Conservation (phyloP, 116 monocot genomes). For the Thalassia testudinum region DNA sequence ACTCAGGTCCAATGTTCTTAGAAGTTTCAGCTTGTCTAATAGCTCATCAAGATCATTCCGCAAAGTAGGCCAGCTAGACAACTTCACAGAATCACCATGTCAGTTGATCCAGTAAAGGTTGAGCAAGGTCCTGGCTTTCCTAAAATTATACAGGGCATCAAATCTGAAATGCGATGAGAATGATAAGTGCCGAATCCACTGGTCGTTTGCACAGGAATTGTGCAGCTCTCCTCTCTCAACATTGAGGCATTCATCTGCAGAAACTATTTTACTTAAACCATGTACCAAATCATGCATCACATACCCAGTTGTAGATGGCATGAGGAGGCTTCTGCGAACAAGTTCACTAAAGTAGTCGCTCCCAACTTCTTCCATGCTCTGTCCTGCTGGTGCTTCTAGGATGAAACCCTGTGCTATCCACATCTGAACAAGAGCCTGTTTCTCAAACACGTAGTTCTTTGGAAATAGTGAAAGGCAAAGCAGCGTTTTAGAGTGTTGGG, state of each 20-base stretch:
- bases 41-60: conserved; percentile 6
- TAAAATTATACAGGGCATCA: not conserved
- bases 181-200: not conserved
- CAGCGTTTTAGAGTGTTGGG: conserved; percentile 8
- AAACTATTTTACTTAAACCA: conserved; percentile 12
- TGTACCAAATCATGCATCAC: conserved; percentile 8
- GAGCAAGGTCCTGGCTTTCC: not conserved
- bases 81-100: not conserved
- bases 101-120: too few relatives aligned
- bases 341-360: conserved; percentile 9
- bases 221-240: not conserved
- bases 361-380: conserved; percentile 12
- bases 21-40: conserved; percentile 8
- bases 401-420: conserved; percentile 17
- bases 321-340: conserved; percentile 8
- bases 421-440: conserved; percentile 5
- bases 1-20: conserved; percentile 18
- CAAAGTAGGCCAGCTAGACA: not conserved
- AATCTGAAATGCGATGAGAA: not conserved
- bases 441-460: conserved; percentile 4
- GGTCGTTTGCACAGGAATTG: not conserved
- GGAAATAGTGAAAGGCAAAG: conserved; percentile 18
- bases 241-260: conserved; percentile 6
- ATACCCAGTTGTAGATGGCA: not conserved
- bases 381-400: not conserved